Conservation (phyloP, 2,329 filamentous ascomycete genomes). For the Fusarium sp. region DNA sequence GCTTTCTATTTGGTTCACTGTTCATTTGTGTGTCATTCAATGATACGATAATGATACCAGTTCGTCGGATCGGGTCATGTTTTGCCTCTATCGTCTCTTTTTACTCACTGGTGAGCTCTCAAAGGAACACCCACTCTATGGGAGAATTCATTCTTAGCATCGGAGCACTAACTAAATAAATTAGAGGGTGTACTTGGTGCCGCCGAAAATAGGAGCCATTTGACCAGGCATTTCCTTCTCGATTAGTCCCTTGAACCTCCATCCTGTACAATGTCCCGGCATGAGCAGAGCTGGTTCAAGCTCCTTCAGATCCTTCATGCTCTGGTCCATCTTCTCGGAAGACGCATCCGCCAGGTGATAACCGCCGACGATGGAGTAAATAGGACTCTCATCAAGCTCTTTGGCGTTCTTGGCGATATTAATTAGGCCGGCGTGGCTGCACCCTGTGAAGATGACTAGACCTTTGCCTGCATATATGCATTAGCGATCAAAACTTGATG, state of each 20-base stretch:
- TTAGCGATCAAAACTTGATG: no score
- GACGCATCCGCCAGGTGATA: background rate
- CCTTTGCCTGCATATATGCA: constrained; percentile 44
- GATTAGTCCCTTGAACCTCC: constrained; percentile 57
- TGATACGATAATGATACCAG: background rate
- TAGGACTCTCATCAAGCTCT: constrained; percentile 47
- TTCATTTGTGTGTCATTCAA: background rate
- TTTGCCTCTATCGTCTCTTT: background rate
- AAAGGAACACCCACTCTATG: background rate
- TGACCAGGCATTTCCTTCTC: constrained; percentile 56
- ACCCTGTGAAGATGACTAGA: constrained; percentile 64
- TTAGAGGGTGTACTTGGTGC: constrained; percentile 49
- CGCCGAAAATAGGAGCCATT: constrained; percentile 59
- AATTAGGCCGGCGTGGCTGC: constrained; percentile 63
- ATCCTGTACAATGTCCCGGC: constrained; percentile 64
- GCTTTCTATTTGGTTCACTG: background rate
- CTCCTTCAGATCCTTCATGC: constrained; percentile 56
- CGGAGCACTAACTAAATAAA: background rate
- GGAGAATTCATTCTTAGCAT: background rate
- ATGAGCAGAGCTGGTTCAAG: constrained; percentile 58
- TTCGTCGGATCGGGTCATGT: background rate
- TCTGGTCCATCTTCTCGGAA: constrained; percentile 51
- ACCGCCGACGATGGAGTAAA: background rate
- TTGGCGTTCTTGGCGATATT: constrained; percentile 59
- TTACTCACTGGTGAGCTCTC: background rate